Base-by-base conservation (phyloP, 306 rosid genomes). In the Medicago arabica region DNA sequence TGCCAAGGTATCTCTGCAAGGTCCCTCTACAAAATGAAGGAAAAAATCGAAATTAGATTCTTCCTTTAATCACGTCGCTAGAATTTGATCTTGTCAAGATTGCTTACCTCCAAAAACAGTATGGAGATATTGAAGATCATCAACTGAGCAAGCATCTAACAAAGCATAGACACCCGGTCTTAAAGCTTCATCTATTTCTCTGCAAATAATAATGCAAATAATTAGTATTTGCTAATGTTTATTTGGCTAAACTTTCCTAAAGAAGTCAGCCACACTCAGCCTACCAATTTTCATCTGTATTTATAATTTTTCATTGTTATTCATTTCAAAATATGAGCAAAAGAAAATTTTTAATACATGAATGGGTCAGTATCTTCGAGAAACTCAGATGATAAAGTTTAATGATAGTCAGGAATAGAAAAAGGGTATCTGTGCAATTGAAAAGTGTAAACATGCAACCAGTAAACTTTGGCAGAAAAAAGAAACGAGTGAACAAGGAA, bases 121-220 rank as follows among this genome's bases (percentile, higher is more conserved):
- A 83, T 95, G 97, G 81, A 95, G 96, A 84, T 88, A 88, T 80
- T 95, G 98, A 83, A 95, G 96, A 87, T 92, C 96, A 67, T 89
- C 97, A 3, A 67, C 83, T 40, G 96, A 84, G 85, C 97, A 88
- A 71, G 84, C 85, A 72, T 92, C 93, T 51, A 92, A 80, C 50
- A 92, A 84, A 76, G 98, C 96, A 67, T 88, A 87, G 54, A 92
- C 80, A 58, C 98, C 97, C 0, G 98, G 97, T 70, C 93, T 86
- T 67, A 95, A 83, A 75, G 96, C 93, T 85, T 89, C 96, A 57
- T 95, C 89, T 58, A 95, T 85, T 87, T 92, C 97, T 81, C 98
- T 95, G 91, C 80, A 87, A 75, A 80, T 57, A 59, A 77, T 34
- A 18, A 75, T 40, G 63, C 69, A 55, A 38, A 76, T 47, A 44